Evolutionary conservation across 371 early-diverging fungal genomes (phyloP).

Genomic region (Mortierella sp.): DNA sequence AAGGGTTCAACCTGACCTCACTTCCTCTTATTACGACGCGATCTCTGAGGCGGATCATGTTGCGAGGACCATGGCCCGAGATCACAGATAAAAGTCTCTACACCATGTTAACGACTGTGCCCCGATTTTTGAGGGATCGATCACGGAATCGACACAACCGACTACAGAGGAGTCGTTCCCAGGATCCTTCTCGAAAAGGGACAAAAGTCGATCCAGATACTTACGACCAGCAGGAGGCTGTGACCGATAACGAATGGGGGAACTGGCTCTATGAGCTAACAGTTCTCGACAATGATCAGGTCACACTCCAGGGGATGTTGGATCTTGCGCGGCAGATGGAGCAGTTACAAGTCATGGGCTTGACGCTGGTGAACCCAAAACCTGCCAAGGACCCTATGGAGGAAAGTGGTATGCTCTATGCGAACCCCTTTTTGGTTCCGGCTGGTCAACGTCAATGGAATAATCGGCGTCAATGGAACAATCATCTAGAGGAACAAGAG

Average conservation of each 20-base stretch:
- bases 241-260: conserved; percentile 15
- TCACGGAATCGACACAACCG: background rate
- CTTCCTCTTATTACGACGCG: conserved; percentile 14
- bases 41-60: conserved; percentile 23
- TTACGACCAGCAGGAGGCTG: background rate
- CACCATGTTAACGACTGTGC: background rate
- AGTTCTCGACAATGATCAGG: conserved; percentile 25
- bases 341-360: conserved; percentile 34
- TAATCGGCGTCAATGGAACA: background rate
- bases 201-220: background rate
- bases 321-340: conserved; percentile 36
- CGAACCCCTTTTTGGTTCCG: too few species aligned
- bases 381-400: background rate
- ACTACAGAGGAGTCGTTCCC: background rate
- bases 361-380: conserved; percentile 3
- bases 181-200: background rate
- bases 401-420: background rate
- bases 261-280: conserved; percentile 26
- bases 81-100: conserved; percentile 19
- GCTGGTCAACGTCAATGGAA: too few species aligned
- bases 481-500: background rate
- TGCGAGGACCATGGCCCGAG: conserved; percentile 44
- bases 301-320: conserved; percentile 37
- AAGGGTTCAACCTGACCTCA: conserved; percentile 5
- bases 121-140: background rate